Conservation (phyloP, 371 early-diverging fungal genomes). For the Encephalitozoon cuniculi region DNA sequence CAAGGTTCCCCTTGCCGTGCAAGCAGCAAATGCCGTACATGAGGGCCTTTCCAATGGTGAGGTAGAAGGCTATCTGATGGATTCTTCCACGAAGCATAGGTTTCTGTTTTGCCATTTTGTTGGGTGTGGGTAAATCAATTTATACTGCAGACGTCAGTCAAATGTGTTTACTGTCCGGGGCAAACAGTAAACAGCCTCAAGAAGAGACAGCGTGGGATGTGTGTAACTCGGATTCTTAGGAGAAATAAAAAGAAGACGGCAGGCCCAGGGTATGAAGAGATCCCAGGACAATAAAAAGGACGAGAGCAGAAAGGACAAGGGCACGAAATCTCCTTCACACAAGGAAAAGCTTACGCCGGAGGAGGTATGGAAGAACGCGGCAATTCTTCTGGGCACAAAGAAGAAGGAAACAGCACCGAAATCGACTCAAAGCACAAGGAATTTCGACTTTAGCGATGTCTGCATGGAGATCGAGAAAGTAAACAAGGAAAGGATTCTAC, state of each 20-base stretch:
- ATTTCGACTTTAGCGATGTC: slow-evolving; percentile 22
- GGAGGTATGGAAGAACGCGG: slow-evolving; percentile 47
- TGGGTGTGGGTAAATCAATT: background rate
- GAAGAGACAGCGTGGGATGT: too few species aligned
- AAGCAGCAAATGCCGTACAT: slow-evolving; percentile 17
- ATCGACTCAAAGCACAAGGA: background rate
- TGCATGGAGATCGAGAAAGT: slow-evolving; percentile 22
- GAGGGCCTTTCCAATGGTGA: slow-evolving; percentile 9
- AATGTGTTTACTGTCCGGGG: background rate
- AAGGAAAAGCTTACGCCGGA: slow-evolving; percentile 36
- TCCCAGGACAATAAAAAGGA: background rate
- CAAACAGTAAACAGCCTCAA: too few species aligned
- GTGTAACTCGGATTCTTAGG: background rate
- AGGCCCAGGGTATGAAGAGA: background rate
- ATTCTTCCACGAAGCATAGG: slow-evolving; percentile 56
- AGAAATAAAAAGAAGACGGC: background rate
- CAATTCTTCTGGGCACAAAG: slow-evolving; percentile 27
- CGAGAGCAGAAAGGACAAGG: background rate
- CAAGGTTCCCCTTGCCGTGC: slow-evolving; percentile 1
- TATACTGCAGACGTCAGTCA: background rate
- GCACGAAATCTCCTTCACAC: background rate
- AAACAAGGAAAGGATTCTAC: background rate
- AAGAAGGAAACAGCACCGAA: slow-evolving; percentile 17
- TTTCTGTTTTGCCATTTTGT: slow-evolving; percentile 21
- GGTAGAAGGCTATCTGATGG: slow-evolving; percentile 56